A percentile compares a stretch with the other conserved stretches of the same genome.
phyloP scores from a whole-genome alignment of 2,329 filamentous ascomycete genomes.

The Sporothrix sp. region DNA sequence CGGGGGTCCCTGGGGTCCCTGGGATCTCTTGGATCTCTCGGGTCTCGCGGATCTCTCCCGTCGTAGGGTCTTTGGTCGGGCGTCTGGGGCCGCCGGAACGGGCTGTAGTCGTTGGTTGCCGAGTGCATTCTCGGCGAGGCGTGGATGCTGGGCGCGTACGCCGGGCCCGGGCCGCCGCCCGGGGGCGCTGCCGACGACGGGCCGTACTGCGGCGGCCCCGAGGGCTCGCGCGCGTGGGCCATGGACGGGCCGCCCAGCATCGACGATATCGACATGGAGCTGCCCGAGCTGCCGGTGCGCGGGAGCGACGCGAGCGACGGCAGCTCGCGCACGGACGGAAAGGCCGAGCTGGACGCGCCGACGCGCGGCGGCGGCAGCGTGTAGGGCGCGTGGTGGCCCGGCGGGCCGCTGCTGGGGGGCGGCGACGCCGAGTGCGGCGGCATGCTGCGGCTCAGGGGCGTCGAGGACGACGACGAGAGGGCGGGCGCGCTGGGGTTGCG shows the following conservation, averaged over 20 bases:
- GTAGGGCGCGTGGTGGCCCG: conserved; percentile 28
- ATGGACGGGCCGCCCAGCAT: conserved; percentile 44
- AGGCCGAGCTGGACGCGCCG: conserved; percentile 33
- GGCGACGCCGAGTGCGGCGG: conserved; percentile 27
- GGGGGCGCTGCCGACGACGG: conserved; percentile 11
- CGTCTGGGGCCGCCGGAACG: conserved; percentile 59
- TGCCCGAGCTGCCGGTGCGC: conserved; percentile 37
- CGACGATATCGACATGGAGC: conserved; percentile 52
- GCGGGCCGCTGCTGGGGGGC: not conserved
- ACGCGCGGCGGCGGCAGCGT: conserved; percentile 38
- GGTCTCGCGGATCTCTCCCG: conserved; percentile 30
- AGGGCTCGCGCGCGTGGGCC: conserved; percentile 27
- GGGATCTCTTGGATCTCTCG: conserved; percentile 33
- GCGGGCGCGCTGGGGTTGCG: conserved; percentile 36
- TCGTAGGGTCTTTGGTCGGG: conserved; percentile 47
- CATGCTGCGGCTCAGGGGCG: conserved; percentile 37
- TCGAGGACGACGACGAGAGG: no score
- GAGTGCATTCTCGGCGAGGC: conserved; percentile 48
- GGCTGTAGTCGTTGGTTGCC: conserved; percentile 47
- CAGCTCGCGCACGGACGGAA: conserved; percentile 41
- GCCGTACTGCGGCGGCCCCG: conserved; percentile 31
- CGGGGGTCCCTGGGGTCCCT: conserved; percentile 18
- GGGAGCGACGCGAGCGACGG: conserved; percentile 42
- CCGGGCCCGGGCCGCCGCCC: conserved; percentile 31
- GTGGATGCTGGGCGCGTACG: conserved; percentile 40